Conservation (phyloP, 495 filamentous ascomycete genomes). For the Rhizodiscina lignyota region DNA sequence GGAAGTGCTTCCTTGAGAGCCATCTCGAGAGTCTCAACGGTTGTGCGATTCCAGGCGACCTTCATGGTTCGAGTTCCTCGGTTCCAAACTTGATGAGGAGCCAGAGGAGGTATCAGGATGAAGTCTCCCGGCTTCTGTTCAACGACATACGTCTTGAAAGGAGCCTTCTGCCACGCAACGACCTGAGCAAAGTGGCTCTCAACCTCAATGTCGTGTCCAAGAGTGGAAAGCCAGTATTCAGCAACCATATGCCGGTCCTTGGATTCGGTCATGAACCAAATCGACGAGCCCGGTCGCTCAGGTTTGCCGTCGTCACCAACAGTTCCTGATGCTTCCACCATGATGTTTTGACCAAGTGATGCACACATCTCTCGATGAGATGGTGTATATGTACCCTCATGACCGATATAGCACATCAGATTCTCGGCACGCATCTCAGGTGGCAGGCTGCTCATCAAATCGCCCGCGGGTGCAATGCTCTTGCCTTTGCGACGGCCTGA, state of each 20-base stretch:
- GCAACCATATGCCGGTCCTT: conserved; percentile 74
- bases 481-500: conserved; percentile 22
- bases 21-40: conserved; percentile 72
- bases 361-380: conserved; percentile 97
- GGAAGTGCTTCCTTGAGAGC: conserved; percentile 76
- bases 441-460: conserved; percentile 89
- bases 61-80: conserved; percentile 89
- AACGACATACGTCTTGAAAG: conserved; percentile 81
- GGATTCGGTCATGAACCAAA: conserved; percentile 97
- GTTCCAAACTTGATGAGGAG: conserved; percentile 98
- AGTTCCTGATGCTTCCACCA: conserved; percentile 67
- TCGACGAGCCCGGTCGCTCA: conserved; percentile 68
- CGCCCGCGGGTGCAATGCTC: conserved; percentile 50
- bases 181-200: conserved; percentile 92
- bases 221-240: conserved; percentile 78
- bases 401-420: conserved; percentile 95
- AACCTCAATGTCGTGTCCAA: conserved; percentile 91
- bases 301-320: conserved; percentile 39
- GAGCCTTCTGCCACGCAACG: conserved; percentile 81
- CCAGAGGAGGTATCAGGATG: conserved; percentile 84
- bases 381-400: conserved; percentile 94
- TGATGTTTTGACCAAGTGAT: conserved; percentile 88
- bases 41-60: conserved; percentile 95
- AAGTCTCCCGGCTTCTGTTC: conserved; percentile 90
- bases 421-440: conserved; percentile 77